These are phyloP conservation scores for Leishmania turanica DNA, from an alignment of 208 protist species.

Conservation along the genomic window DNA sequence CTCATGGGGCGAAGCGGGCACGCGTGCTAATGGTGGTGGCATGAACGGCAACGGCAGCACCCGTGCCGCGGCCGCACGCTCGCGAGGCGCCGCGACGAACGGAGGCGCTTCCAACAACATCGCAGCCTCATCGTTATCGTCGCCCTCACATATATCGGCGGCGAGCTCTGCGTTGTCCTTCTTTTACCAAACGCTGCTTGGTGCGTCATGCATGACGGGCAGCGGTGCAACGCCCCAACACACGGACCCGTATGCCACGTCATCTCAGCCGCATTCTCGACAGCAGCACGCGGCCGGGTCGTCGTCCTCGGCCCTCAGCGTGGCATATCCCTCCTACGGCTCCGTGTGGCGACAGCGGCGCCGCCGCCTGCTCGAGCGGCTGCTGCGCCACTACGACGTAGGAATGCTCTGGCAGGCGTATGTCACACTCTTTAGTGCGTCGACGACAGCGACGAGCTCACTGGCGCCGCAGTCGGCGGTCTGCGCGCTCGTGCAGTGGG, in stretches of 20 bases:
- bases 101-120: neutral
- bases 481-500: slow-evolving; percentile 19
- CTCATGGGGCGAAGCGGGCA: neutral
- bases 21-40: neutral
- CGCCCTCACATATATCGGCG: neutral
- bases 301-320: neutral
- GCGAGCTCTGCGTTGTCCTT: slow-evolving; percentile 8
- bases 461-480: slow-evolving; percentile 28
- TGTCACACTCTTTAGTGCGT: slow-evolving; percentile 25
- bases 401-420: slow-evolving; percentile 36
- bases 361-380: slow-evolving; percentile 21
- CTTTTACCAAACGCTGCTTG: slow-evolving; percentile 18
- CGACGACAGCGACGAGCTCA: slow-evolving; percentile 4
- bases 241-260: neutral
- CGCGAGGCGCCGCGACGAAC: neutral
- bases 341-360: slow-evolving; percentile 28
- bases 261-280: neutral
- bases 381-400: slow-evolving; percentile 31
- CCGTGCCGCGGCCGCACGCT: neutral
- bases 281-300: neutral
- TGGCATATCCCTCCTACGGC: neutral
- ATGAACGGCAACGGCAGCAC: neutral
- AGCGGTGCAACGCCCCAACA: neutral
- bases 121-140: neutral
- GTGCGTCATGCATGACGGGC: slow-evolving; percentile 7